phyloP scores from a whole-genome alignment of 257 asterid genomes.

The Linderniella brevidens region DNA sequence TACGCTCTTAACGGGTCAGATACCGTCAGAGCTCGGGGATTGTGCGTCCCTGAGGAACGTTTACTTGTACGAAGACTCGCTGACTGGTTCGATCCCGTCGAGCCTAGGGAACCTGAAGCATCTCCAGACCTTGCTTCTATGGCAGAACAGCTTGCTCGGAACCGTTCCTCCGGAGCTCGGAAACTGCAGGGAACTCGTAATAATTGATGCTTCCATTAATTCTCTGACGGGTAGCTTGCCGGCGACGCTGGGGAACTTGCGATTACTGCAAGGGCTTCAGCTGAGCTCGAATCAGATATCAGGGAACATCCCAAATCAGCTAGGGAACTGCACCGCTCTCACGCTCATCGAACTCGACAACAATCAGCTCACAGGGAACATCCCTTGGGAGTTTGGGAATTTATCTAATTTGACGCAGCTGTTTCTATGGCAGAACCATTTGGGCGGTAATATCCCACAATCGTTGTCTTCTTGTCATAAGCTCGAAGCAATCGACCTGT shows the following conservation, averaged over 20 bases:
- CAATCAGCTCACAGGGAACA: slow-evolving; percentile 55
- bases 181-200: slow-evolving; percentile 23
- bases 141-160: slow-evolving; percentile 61
- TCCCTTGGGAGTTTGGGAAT: slow-evolving; percentile 48
- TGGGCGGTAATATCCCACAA: slow-evolving; percentile 47
- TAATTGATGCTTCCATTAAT: slow-evolving; percentile 47
- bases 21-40: slow-evolving; percentile 58
- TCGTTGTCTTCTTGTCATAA: slow-evolving; percentile 40
- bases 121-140: no score
- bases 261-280: slow-evolving; percentile 42
- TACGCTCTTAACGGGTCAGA: slow-evolving; percentile 54
- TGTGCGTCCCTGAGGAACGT: slow-evolving; percentile 28
- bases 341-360: slow-evolving; percentile 69
- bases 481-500: slow-evolving; percentile 51
- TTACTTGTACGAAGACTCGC: slow-evolving; percentile 50
- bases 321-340: slow-evolving; percentile 42
- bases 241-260: slow-evolving; percentile 34
- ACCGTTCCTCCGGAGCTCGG: slow-evolving; percentile 45
- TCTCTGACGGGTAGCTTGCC: slow-evolving; percentile 52
- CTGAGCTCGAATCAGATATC: slow-evolving; percentile 55
- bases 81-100: slow-evolving; percentile 48
- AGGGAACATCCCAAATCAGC: slow-evolving; percentile 39
- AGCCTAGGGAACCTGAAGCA: slow-evolving; percentile 36
- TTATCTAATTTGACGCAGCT: slow-evolving; percentile 31
- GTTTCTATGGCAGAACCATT: slow-evolving; percentile 55